A percentile compares a stretch with the other conserved stretches of the same genome.
Conservation (phyloP, 2,329 filamentous ascomycete genomes). For the Aspergillus caelatus region DNA sequence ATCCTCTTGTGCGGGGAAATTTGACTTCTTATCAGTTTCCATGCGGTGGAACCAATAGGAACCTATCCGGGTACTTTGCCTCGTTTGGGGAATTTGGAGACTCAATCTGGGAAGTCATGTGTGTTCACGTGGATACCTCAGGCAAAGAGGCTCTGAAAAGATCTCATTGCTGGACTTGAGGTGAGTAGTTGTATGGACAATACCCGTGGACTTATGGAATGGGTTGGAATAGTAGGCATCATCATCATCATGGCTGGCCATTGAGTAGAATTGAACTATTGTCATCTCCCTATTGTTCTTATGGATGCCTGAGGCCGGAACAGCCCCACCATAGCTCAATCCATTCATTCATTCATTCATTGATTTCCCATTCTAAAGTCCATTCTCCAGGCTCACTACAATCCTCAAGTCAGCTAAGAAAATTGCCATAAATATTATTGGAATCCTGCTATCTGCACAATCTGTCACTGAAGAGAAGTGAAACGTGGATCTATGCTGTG, state of each 20-base stretch:
- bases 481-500: neutral
- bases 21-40: slow-evolving; percentile 3
- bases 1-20: slow-evolving; percentile 10
- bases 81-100: slow-evolving; percentile 4
- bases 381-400: neutral
- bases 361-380: slow-evolving; percentile 12
- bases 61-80: neutral
- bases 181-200: too few relatives aligned
- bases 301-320: slow-evolving; percentile 28
- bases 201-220: too few relatives aligned
- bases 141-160: neutral
- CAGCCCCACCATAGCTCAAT: slow-evolving; percentile 1
- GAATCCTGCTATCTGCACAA: neutral
- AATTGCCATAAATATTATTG: neutral
- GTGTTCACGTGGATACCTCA: neutral
- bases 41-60: neutral
- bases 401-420: neutral
- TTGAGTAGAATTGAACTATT: slow-evolving; percentile 19
- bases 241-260: neutral
- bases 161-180: neutral
- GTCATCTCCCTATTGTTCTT: slow-evolving; percentile 25
- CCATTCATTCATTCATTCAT: slow-evolving; percentile 9
- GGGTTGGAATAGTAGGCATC: neutral
- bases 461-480: neutral
- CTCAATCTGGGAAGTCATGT: neutral